Evolutionary conservation across 2,329 filamentous ascomycete genomes (phyloP).

Genomic region (Colletotrichum cereale): DNA sequence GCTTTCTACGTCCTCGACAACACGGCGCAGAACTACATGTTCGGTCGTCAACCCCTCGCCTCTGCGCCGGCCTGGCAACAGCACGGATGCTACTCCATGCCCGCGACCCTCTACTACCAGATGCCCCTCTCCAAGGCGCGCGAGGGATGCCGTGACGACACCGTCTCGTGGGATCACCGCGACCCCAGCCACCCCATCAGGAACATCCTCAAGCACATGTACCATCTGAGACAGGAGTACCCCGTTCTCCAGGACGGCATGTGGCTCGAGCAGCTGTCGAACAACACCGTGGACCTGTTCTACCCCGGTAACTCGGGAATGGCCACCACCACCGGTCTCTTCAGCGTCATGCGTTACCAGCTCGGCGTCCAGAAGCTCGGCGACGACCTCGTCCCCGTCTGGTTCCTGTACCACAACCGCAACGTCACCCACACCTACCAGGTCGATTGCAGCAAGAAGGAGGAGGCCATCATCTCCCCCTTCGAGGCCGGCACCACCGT

Average conservation of each 20-base stretch:
- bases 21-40: constrained; percentile 74
- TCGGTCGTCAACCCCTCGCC: constrained; percentile 73
- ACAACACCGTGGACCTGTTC: constrained; percentile 61
- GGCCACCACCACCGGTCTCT: constrained; percentile 69
- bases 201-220: constrained; percentile 73
- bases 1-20: constrained; percentile 74
- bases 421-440: constrained; percentile 63
- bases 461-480: constrained; percentile 66
- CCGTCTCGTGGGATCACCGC: constrained; percentile 70
- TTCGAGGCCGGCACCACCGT: constrained; percentile 68
- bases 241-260: constrained; percentile 73
- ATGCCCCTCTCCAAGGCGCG: constrained; percentile 68
- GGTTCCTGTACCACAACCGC: constrained; percentile 65
- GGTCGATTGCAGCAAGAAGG: constrained; percentile 64
- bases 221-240: constrained; percentile 67
- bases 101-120: constrained; percentile 67
- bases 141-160: constrained; percentile 68
- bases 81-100: constrained; percentile 73
- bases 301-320: constrained; percentile 63
- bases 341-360: constrained; percentile 67
- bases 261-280: constrained; percentile 67
- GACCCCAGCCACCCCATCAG: constrained; percentile 72
- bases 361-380: constrained; percentile 47
- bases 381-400: constrained; percentile 67
- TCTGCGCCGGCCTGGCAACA: constrained; percentile 72